Percentiles rank a stretch among this genome's conserved stretches.
phyloP scores from a whole-genome alignment of 768 basidiomycete genomes.

The Boletus barrowsii region DNA sequence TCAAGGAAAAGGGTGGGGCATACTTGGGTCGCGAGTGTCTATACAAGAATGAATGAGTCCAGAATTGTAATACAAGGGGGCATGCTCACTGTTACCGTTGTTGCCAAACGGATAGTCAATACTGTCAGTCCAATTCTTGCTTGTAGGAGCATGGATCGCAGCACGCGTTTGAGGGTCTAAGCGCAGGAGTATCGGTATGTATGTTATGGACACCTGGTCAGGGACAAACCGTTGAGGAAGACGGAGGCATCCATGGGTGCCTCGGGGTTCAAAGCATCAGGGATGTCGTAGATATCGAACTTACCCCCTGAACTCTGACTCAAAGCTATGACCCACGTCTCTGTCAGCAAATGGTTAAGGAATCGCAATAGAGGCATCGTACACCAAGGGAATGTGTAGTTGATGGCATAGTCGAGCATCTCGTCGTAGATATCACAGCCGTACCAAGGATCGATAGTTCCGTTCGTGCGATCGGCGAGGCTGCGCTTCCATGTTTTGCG shows the following conservation, averaged over 20 bases:
- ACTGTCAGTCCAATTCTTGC: constrained; percentile 40
- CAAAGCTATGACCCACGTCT: constrained; percentile 9
- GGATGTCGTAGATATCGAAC: constrained; percentile 52
- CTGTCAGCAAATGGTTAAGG: constrained; percentile 5
- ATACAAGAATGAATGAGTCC: background rate
- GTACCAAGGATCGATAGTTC: constrained; percentile 60
- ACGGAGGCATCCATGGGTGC: constrained; percentile 46
- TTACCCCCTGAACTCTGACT: constrained; percentile 27
- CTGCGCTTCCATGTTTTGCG: constrained; percentile 42
- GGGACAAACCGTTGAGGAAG: constrained; percentile 61
- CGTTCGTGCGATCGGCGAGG: constrained; percentile 47
- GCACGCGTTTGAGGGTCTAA: constrained; percentile 52
- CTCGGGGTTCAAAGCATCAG: constrained; percentile 54
- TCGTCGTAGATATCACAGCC: constrained; percentile 64
- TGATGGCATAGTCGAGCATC: constrained; percentile 68
- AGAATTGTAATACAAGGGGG: background rate
- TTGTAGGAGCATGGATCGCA: constrained; percentile 69
- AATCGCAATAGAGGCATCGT: constrained; percentile 12
- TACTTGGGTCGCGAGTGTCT: constrained; percentile 35
- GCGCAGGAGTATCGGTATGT: background rate
- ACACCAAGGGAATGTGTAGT: constrained; percentile 67
- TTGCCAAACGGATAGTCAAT: constrained; percentile 37
- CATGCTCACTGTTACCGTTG: constrained; percentile 16
- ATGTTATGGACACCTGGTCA: background rate
- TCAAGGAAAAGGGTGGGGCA: constrained; percentile 4